Evolutionary conservation across 75 land plant species (phyloP), one percentile per base, ranked within the genome.

Genomic region (Sequoia sempervirens): DNA sequence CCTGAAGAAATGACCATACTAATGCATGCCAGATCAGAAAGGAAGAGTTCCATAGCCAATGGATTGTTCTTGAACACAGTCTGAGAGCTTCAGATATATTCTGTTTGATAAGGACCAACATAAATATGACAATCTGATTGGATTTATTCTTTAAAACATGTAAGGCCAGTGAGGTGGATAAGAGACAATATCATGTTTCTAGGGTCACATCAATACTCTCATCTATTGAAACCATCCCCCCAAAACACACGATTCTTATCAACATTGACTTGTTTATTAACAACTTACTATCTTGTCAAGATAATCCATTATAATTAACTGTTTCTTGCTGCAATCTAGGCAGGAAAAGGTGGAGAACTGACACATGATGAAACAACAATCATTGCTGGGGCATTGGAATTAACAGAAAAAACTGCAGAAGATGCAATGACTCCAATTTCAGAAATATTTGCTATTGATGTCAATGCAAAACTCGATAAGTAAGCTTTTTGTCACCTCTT

Each of bases 371-470:
- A 93, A 82, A 93, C 94, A 40, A 93, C 92, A 26, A 93, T 93
- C 13, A 93, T 93, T 32, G 79, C 90, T 69, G 93, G 93, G 69
- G 95, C 93, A 79, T 81, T 93, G 82, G 93, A 90, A 38, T 81
- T 93, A 82, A 89, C 95, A 34, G 89, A 86, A 40, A 92, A 91
- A 85, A 94, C 89, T 13, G 98, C 99, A 80, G 82, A 87, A 47
- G 96, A 92, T 91, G 93, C 99, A 47, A 97, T 97, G 99, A 94
- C 96, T 66, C 98, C 94, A 38, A 90, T 97, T 79, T 83, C 89
- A 83, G 89, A 95, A 43, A 96, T 93, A 36, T 97, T 97, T 87
- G 82, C 94, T 18, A 87, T 97, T 82, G 98, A 97, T 90, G 94
- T 95, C 52, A 95, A 97, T 90, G 91, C 93, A 74, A 94, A 94